Base-by-base conservation (phyloP, 2,329 filamentous ascomycete species). In the Alternaria gansuensis region DNA sequence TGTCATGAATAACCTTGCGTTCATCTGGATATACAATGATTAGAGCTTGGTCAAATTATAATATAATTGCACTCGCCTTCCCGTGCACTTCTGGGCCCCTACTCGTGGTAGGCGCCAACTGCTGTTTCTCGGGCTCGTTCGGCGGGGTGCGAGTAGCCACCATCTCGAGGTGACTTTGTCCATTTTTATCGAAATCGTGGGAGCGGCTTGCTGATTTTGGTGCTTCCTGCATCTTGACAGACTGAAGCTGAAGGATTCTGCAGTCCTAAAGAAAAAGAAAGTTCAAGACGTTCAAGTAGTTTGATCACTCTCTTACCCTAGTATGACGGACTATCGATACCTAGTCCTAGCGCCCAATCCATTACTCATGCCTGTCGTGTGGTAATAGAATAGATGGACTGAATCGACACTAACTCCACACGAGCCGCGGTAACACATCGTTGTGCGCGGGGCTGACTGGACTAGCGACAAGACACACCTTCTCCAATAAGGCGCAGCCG, bases 1-100 rank as follows among this genome's bases (percentile, higher is more conserved):
- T 52, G 81, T 82, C 83, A 86, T 83, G 65, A 85, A 80, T 3
- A 82, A 78, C 29, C 70, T 84, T 78, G 40, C 36, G 43, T 67
- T 70, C 66, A 70, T 69, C 64, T 70, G 34, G 7, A 54, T 41
- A 17, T 37, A 13, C 21, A 0, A 51, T 40, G 46, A 29, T 39
- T 21, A 21, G 49, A 14, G 28, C 7, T 7, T 1, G 4, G 33
- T 21, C 23, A 1, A 26, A 10, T 11, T 24, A 3, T 7, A 21
- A 26, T 28, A 9, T 10, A 13, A 10, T 9, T 40, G 10, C 1
- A 51, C 52, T 51, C 51, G 68, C 70, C 63, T 68, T 71, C 37
- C 71, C 60, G 44, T 74, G 70, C 9, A 72, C 64, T n/a, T 63
- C 57, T 17, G 64, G 65, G 4, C 59, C 68, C 53, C 51, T 59